Conservation (phyloP, 2,329 filamentous ascomycete genomes). For the Rugonectria rugulosa region DNA sequence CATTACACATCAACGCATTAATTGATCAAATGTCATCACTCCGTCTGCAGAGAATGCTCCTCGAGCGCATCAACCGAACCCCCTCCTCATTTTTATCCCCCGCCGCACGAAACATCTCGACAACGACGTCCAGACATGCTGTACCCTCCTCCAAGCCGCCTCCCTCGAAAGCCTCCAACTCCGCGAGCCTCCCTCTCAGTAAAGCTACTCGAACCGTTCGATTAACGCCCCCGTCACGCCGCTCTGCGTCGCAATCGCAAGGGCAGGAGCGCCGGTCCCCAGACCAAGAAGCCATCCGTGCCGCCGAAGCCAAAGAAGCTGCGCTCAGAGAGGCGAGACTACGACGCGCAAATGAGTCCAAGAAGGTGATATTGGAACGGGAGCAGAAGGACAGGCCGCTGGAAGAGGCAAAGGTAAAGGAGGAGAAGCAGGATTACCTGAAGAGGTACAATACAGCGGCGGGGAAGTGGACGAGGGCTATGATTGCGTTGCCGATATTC, state of each 20-base stretch:
- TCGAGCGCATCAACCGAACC: not conserved
- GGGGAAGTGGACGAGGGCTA: constrained; percentile 54
- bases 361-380: too few species aligned
- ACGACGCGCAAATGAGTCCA: constrained; percentile 15
- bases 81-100: not conserved
- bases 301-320: constrained; percentile 33
- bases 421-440: constrained; percentile 49
- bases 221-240: not conserved
- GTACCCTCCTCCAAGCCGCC: not conserved
- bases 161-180: not conserved
- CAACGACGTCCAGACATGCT: not conserved
- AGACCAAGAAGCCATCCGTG: constrained; percentile 24
- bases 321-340: constrained; percentile 34
- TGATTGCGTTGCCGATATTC: constrained; percentile 62
- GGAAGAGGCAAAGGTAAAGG: constrained; percentile 25
- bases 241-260: not conserved
- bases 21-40: not conserved
- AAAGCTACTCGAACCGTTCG: not conserved
- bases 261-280: not conserved
- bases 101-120: not conserved
- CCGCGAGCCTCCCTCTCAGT: not conserved
- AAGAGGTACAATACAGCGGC: constrained; percentile 53
- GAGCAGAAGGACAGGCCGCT: too few species aligned
- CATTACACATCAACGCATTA: not conserved
- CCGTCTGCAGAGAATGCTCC: not conserved